phyloP scores from a whole-genome alignment of 768 basidiomycete genomes.

The Boletus eberwhitei region DNA sequence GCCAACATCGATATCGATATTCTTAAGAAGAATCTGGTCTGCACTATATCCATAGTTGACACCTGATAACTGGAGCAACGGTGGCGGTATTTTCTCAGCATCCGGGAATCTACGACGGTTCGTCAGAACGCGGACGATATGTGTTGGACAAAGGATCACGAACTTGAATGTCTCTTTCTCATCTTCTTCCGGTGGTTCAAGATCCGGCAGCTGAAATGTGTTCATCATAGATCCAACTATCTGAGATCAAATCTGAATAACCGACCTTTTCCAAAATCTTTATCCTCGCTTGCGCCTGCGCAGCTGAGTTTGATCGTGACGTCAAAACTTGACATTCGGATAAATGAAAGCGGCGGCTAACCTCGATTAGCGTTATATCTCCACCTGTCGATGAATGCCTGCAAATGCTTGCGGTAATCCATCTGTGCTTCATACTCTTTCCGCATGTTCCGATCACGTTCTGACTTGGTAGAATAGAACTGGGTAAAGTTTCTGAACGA shows the following conservation, averaged over 20 bases:
- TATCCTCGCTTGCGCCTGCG: slow-evolving; percentile 83
- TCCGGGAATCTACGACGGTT: slow-evolving; percentile 72
- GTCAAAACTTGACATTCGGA: neutral
- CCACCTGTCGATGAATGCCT: slow-evolving; percentile 98
- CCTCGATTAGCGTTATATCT: slow-evolving; percentile 95
- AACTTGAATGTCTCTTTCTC: slow-evolving; percentile 92
- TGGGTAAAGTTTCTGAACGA: slow-evolving; percentile 86
- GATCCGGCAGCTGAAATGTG: slow-evolving; percentile 70
- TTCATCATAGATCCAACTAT: neutral
- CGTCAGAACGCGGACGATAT: neutral
- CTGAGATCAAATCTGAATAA: neutral
- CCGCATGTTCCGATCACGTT: slow-evolving; percentile 84
- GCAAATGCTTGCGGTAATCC: slow-evolving; percentile 91
- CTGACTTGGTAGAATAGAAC: slow-evolving; percentile 98
- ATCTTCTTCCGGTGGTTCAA: slow-evolving; percentile 89
- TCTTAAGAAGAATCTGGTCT: slow-evolving; percentile 73
- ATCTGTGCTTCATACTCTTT: slow-evolving; percentile 97
- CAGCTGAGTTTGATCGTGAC: slow-evolving; percentile 44
- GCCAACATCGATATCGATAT: slow-evolving; percentile 85
- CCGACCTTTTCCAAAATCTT: slow-evolving; percentile 71
- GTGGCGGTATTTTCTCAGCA: slow-evolving; percentile 96
- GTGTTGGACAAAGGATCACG: slow-evolving; percentile 1
- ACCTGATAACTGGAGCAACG: slow-evolving; percentile 87
- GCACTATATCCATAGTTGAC: slow-evolving; percentile 84
- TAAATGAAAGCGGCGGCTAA: slow-evolving; percentile 23